Base-by-base conservation (phyloP, 176 grass and related monocot genomes). In the Oryza glumipatula region DNA sequence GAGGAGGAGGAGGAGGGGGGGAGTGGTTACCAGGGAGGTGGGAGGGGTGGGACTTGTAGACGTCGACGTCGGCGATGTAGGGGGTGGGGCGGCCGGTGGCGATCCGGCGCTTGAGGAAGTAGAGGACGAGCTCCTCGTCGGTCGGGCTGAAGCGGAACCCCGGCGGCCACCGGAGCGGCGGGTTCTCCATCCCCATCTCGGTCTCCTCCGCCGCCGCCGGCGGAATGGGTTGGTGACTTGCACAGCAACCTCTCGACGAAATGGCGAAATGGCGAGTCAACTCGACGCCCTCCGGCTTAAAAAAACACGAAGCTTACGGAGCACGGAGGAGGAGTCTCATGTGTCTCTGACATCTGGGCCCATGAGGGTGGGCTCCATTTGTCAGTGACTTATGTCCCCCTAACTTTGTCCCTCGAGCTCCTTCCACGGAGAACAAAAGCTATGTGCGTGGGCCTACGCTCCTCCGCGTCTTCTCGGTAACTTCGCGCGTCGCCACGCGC, bases 81-180 rank as follows among this genome's bases (percentile, higher is more conserved):
- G 71, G 87, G 67, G 82, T 76, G 52, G 91, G 32, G 70, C 91
- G 87, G 76, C 74, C 85, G 32, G 80, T 79, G 83, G 65, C 76
- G 65, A 98, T 83, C 91, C 92, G 91, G 73, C 96, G 91, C 96
- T 98, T 98, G 77, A 98, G 96, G 80, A 95, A 98, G 83, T 90
- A 98, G 85, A 98, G 88, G 9, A 98, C 91, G 44, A 98, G 89
- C 83, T 98, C 93, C 91, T 98, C 96, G 63, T 98, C 96, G 5
- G 96, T 98, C 65, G 96, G 96, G 81, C 94, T 95, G 96, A 98
- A 98, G 74, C 96, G 91, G 80, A 98, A 98, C 48, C 96, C 96
- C 66, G 91, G 93, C 30, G 96, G 96, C 93, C 91, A 87, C 47
- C 80, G 74, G 13, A 74, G 78, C 73, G 88, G 83, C 79, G 73